Evolutionary conservation across 805 yeast genomes (phyloP), one percentile per base, ranked within the genome.

Genomic region (Spathaspora boniae): DNA sequence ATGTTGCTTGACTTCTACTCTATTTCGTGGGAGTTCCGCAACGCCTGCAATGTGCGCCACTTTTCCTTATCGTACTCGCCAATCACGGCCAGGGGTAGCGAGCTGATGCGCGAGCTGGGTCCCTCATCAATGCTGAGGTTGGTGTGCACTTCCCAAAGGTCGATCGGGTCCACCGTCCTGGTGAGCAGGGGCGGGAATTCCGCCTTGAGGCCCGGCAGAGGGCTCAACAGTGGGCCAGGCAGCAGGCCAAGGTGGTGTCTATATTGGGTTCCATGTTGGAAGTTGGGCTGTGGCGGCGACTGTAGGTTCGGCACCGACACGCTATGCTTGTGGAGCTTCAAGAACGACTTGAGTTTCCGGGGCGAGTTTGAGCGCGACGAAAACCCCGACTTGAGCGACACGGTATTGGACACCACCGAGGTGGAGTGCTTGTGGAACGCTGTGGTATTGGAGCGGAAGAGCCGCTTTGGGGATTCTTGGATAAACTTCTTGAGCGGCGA

Each of bases 41-140:
- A 44, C 16, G 64, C 50, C 44, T 70, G 68, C 42, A 78, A 61
- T 0, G 76, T 72, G 38, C 72, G 61, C 84, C 84, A 78, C 51
- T 79, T 79, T 50, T 79, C 86, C 46, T 72, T 60, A 47, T 79
- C 86, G 48, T 79, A 79, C 47, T 76, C 77, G 0, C 85, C 84
- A 37, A 78, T 69, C 3, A 76, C 78, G 9, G 70, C 76, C 26
- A 78, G 67, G 1, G 85, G 84, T 25, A 68, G 41, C 48, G 71
- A 56, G 56, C 75, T 49, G 27, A 58, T 65, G 9, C 68, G 56
- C 3, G 74, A 70, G 43, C 53, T 46, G 11, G 11, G 11, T 11
- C 25, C 25, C 36, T 57, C 62, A 12, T 38, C 42, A 16, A 70
- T 63, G 11, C 54, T 57, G 2, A 61, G 64, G 9, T 50, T 52